Evolutionary conservation across 768 basidiomycete genomes (phyloP), one percentile per base, ranked within the genome.

Genomic region (Auriscalpium microsporum): DNA sequence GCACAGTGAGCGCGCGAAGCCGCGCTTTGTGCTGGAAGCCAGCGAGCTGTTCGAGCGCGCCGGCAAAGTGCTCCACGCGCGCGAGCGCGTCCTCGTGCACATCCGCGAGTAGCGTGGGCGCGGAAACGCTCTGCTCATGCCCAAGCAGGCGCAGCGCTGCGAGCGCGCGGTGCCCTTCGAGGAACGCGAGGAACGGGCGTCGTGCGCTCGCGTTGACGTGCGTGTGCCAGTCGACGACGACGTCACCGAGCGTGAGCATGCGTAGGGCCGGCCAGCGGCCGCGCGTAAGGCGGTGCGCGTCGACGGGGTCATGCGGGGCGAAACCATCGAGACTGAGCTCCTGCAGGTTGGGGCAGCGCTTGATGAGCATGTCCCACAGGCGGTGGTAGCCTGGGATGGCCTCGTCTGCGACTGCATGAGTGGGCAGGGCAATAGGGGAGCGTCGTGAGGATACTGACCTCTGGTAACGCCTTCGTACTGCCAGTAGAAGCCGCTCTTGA

Each of bases 281-380:
- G 45, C 73, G 63, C 45, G 79, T 78, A 10, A 90, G 71, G 1
- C 72, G 72, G 19, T 77, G 78, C 3, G 79, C 76, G 59, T 84
- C 81, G 8, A 78, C 74, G 16, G 83, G 80, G 28, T 68, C 64
- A 11, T 79, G 71, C 1, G 75, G 68, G 11, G 80, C 80, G 35
- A 71, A 70, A 4, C 82, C 80, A 19, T 81, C 72, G 34, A 90
- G 75, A 45, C 72, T 67, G 5, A 90, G 74, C 53, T 84, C 82
- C 64, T 86, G 80, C 8, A 90, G 75, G 60, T 84, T 74, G 1
- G 83, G 84, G 62, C 82, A 85, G 33, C 75, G 76, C 23, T 71
- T 69, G 52, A 81, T 78, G 48, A 90, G 75, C 87, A 90, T 87
- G 58, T 81, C 76, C 83, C 84, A 86, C 52, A 90, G 70, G 40